Base-by-base conservation (phyloP, 345 rosid species). In the Eucalyptus sp. region DNA sequence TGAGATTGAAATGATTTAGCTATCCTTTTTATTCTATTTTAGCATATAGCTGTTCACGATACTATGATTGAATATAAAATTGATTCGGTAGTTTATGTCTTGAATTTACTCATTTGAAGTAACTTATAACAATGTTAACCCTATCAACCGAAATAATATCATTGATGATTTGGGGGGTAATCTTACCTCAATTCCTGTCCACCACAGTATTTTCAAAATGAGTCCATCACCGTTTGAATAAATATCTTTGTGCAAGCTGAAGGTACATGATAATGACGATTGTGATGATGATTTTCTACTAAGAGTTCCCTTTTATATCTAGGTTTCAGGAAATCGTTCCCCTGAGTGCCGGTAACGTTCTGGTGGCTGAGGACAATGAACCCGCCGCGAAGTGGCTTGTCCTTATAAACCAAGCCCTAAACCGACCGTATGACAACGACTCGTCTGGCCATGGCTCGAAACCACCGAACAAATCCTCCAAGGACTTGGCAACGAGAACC, bases 321-420 rank as follows among this genome's bases (percentile, higher is more conserved):
- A 97, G 99, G 93, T 98, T 98, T 92, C 99, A 98, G 94, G 99
- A 98, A 94, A 94, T 98, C 80, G 99, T 98, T 83, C 99, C 99
- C 16, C 90, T 98, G 31, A 98, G 94, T 90, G 99, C 99, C n/a
- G 99, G 99, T 80, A 98, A 98, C 80, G 97, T 98, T 27, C 91
- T 98, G 51, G 99, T 96, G 46, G 93, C 90, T 50, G 99, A 97
- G 92, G 99, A 98, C 92, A 98, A 96, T 43, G 99, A 98, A 87
- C 99, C 99, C 0, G 99, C 99, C 4, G 98, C 97, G 48, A 98
- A 95, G 93, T 98, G 99, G 99, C 93, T 98, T 22, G 92, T 95
- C 89, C 91, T 98, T 5, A 97, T 98, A 91, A 93, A 93, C 90
- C 99, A 96, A 90, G 94, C 99, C 85, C 95, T 98, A 37, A 97